These are phyloP conservation scores for Venturia carpophila DNA, from an alignment of 2,329 filamentous ascomycete species.

Conservation along the genomic window DNA sequence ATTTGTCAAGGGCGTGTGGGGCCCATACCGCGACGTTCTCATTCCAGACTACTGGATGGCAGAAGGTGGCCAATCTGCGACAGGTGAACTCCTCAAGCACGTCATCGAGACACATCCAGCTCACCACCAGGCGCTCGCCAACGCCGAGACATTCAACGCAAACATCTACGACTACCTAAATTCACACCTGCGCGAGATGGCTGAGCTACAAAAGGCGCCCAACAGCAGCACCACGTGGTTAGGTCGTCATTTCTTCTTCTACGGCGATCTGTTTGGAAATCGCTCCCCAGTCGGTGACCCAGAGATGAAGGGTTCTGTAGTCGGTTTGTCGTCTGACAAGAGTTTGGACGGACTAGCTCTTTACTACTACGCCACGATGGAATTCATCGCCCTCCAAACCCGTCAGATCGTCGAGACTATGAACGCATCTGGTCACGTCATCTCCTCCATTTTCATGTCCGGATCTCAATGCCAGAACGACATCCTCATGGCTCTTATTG, in stretches of 20 bases:
- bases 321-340: constrained; percentile 81
- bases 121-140: constrained; percentile 68
- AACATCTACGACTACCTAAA: constrained; percentile 97
- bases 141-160: constrained; percentile 72
- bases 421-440: constrained; percentile 81
- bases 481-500: constrained; percentile 83
- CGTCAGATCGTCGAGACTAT: constrained; percentile 90
- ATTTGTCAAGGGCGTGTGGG: constrained; percentile 95
- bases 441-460: constrained; percentile 96
- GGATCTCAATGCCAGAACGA: constrained; percentile 96
- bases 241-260: constrained; percentile 94
- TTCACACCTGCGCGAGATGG: constrained; percentile 70
- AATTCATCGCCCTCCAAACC: constrained; percentile 96
- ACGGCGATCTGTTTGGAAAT: constrained; percentile 96
- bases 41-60: constrained; percentile 93
- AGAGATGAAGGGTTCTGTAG: constrained; percentile 82
- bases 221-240: constrained; percentile 77
- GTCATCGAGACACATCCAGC: constrained; percentile 93
- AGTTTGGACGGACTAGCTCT: constrained; percentile 79
- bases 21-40: constrained; percentile 89
- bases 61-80: constrained; percentile 93
- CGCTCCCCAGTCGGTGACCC: constrained; percentile 87
- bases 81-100: constrained; percentile 87
- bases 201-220: constrained; percentile 60
- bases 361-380: constrained; percentile 92